Base-by-base conservation (phyloP, 345 rosid genomes). In the Pelargonium nanum region DNA sequence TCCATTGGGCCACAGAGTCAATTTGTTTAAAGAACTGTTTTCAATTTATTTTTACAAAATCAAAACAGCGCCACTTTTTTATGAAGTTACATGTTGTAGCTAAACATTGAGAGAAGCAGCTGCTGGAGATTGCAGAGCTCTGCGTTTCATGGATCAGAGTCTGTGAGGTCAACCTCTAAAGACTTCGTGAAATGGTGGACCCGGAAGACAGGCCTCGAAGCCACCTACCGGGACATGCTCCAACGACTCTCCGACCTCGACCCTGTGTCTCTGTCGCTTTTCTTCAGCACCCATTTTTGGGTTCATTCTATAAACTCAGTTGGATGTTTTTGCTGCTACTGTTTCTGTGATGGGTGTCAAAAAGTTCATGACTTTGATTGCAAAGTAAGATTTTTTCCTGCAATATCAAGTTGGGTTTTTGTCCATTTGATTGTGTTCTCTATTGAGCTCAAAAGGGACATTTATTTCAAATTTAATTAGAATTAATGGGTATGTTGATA, bases 1-100 rank as follows among this genome's bases (percentile, higher is more conserved):
- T 91, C 92, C 98, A 83, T 85, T 86, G 83, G 88, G 81, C 85
- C 88, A 81, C 58, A 78, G 79, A 84, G 83, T 81, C 84, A 10
- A n/a, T n/a, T n/a, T n/a, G n/a, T n/a, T n/a, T n/a, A n/a, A n/a
- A n/a, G n/a, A n/a, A n/a, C n/a, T n/a, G n/a, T n/a, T n/a, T n/a
- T n/a, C n/a, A n/a, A n/a, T n/a, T n/a, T n/a, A n/a, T n/a, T n/a
- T n/a, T n/a, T n/a, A n/a, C n/a, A n/a, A n/a, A n/a, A n/a, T n/a
- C n/a, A n/a, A n/a, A n/a, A n/a, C n/a, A n/a, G n/a, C n/a, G n/a
- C n/a, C n/a, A n/a, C n/a, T n/a, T n/a, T n/a, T n/a, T n/a, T n/a
- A n/a, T n/a, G n/a, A n/a, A n/a, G n/a, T n/a, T n/a, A n/a, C n/a
- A n/a, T n/a, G n/a, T n/a, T n/a, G n/a, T n/a, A n/a, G n/a, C n/a